Percentiles rank a stretch among this genome's conserved stretches.
Evolutionary conservation across 2,329 filamentous ascomycete genomes (phyloP).

Genomic region (Hymenoscyphus fraxineus): DNA sequence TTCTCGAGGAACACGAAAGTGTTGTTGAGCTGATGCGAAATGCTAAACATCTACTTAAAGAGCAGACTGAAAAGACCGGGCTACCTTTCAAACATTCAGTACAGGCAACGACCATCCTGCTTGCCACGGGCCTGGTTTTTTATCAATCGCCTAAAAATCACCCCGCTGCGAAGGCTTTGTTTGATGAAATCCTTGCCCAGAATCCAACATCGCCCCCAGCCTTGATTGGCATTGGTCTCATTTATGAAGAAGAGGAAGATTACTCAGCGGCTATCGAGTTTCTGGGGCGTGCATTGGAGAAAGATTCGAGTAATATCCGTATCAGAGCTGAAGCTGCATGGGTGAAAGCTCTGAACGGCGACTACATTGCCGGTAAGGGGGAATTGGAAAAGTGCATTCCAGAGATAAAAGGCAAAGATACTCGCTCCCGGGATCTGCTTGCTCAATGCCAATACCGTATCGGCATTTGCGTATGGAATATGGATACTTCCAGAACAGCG

Average conservation of each 20-base stretch:
- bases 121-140: conserved; percentile 85
- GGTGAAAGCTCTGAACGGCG: conserved; percentile 80
- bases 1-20: conserved; percentile 79
- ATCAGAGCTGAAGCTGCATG: conserved; percentile 86
- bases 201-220: conserved; percentile 75
- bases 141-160: conserved; percentile 90
- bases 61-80: conserved; percentile 64
- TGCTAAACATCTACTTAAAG: conserved; percentile 58
- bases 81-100: conserved; percentile 64
- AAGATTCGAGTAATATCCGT: conserved; percentile 70
- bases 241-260: conserved; percentile 90
- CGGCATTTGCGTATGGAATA: conserved; percentile 81
- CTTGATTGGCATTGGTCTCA: conserved; percentile 83
- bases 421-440: conserved; percentile 65
- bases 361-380: conserved; percentile 62
- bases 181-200: conserved; percentile 73
- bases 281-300: conserved; percentile 67
- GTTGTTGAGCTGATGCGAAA: conserved; percentile 76
- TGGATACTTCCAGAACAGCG: conserved; percentile 68
- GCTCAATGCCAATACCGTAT: conserved; percentile 84
- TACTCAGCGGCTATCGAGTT: conserved; percentile 79
- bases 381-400: conserved; percentile 69
- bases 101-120: conserved; percentile 70
- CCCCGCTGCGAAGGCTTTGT: conserved; percentile 79
- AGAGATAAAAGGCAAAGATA: conserved; percentile 58